Percentiles rank a stretch among this genome's conserved stretches.
These are phyloP conservation scores for Grosmannia serpens DNA, from an alignment of 2,329 filamentous ascomycete genomes.

Conservation along the genomic window DNA sequence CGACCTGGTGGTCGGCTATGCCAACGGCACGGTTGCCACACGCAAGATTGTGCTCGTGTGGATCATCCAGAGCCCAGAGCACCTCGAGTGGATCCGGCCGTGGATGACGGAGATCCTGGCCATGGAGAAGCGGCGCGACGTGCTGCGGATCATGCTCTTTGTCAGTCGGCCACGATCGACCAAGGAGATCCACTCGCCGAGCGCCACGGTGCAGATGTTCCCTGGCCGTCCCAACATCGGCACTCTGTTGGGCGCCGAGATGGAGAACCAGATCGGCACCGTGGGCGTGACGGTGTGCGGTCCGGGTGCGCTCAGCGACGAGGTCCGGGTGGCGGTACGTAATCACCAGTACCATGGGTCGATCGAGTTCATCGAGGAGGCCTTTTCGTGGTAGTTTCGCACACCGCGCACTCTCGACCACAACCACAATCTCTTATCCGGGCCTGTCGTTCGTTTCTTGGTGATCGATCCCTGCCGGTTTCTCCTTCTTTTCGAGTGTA, in stretches of 20 bases:
- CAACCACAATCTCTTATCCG: too few species aligned
- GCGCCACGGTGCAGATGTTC: conserved; percentile 73
- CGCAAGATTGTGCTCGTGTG: conserved; percentile 65
- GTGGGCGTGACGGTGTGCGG: conserved; percentile 68
- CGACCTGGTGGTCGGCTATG: conserved; percentile 57
- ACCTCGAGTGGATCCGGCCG: conserved; percentile 71
- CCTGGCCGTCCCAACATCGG: conserved; percentile 66
- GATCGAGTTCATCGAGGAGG: conserved; percentile 71
- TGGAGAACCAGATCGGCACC: conserved; percentile 61
- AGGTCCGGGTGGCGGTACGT: conserved; percentile 58
- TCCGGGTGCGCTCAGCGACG: conserved; percentile 61
- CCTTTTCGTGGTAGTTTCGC: conserved; percentile 47
- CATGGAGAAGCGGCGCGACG: conserved; percentile 63
- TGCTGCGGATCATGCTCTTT: conserved; percentile 67
- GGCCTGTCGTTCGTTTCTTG: neutral
- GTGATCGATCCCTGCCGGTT: neutral
- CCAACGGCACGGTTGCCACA: conserved; percentile 57
- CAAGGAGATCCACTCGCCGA: conserved; percentile 71
- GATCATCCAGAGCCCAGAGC: conserved; percentile 69
- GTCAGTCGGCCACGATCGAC: conserved; percentile 63
- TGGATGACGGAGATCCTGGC: conserved; percentile 74
- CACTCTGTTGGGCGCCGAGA: conserved; percentile 60
- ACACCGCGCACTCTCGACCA: neutral
- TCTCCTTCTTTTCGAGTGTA: neutral
- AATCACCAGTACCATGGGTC: conserved; percentile 51